A percentile compares a stretch with the other conserved stretches of the same genome.
Evolutionary conservation across 106 monocot genomes (phyloP).

Genomic region (Dioscorea alata): DNA sequence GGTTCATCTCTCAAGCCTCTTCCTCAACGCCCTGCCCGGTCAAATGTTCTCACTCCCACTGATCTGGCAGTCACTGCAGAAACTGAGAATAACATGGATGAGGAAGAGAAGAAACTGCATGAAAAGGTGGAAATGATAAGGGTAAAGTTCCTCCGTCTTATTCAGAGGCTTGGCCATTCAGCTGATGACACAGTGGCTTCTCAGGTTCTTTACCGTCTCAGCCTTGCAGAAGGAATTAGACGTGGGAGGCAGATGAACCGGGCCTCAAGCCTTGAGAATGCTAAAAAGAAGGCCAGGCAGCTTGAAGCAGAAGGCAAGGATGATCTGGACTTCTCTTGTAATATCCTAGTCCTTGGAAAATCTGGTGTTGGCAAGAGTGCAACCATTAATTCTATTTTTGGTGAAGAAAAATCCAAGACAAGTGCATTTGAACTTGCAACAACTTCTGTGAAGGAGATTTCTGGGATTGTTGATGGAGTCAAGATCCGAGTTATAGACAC

Average conservation of each 20-base stretch:
- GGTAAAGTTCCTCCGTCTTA: constrained; percentile 84
- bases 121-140: constrained; percentile 85
- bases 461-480: constrained; percentile 69
- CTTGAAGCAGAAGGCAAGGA: constrained; percentile 59
- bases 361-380: constrained; percentile 94
- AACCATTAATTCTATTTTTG: constrained; percentile 86
- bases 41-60: constrained; percentile 47
- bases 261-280: constrained; percentile 46
- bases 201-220: constrained; percentile 80
- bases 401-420: constrained; percentile 50
- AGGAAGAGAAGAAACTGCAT: constrained; percentile 77
- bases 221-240: constrained; percentile 78
- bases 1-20: constrained; percentile 49
- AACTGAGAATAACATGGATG: constrained; percentile 43
- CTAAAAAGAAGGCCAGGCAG: constrained; percentile 63
- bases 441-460: constrained; percentile 53
- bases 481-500: constrained; percentile 74
- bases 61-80: constrained; percentile 50
- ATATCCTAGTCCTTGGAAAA: constrained; percentile 81
- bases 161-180: constrained; percentile 69
- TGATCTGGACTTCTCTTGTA: constrained; percentile 71
- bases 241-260: constrained; percentile 53
- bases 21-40: constrained; percentile 22
- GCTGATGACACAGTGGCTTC: constrained; percentile 79
- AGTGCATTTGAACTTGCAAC: constrained; percentile 61